Base-by-base conservation (phyloP, 208 protist species). In the Leishmania amazonensis region DNA sequence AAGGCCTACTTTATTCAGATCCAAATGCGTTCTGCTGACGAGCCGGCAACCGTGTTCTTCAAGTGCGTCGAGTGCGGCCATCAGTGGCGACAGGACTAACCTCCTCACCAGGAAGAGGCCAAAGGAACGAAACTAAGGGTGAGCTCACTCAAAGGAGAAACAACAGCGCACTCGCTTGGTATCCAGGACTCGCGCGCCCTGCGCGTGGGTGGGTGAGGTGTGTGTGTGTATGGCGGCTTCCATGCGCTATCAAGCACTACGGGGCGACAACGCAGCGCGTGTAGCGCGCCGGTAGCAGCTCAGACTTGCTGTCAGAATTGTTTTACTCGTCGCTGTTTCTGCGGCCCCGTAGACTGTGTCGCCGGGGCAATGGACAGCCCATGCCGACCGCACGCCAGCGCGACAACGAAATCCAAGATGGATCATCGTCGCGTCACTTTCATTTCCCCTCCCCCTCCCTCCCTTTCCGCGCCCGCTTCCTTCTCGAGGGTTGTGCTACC, bases 11-110 rank as follows among this genome's bases (percentile, higher is more conserved):
- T 96, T 84, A 92, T 98, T 67, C 98, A 99, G 80, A 90, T 99
- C 75, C 99, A 99, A 88, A 99, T 98, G 82, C 94, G 99, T 47
- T 99, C 96, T 21, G 98, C 98, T 11, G 99, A 99, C 93, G 99
- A 99, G 90, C 99, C 99, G 35, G 96, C 98, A 70, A 99, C 98
- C 31, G 98, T 95, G 6, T 99, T 99, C 86, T 99, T 98, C 83
- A 96, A 93, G 80, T 99, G 99, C 85, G 85, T 94, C n/a, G 92
- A 98, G 79, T 99, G 98, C 81, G 92, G 92, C 58, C 90, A 95
- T 82, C 89, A 97, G 82, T 99, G 98, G 98, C 85, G 90, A 9
- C 93, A 96, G 67, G 95, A 96, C 68, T 98, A 85, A 85, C 6
- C 38, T n/a, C 2, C 38, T 53, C 31, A 75, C 60, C 74, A 8